Evolutionary conservation across 768 basidiomycete genomes (phyloP).

Genomic region (Fibroporia radiculosa): DNA sequence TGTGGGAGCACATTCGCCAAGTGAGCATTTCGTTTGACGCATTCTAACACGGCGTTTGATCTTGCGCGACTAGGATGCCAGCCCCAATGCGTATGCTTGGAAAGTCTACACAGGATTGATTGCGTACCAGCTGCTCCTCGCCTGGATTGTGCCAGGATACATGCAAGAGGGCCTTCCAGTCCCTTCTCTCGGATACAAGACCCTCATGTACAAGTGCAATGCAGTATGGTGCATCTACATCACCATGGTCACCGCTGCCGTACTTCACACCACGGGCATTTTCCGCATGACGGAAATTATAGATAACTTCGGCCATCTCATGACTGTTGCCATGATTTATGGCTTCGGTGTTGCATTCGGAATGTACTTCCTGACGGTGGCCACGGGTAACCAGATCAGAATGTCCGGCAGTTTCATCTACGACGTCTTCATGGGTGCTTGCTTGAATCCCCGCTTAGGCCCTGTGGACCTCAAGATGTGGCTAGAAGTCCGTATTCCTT

Average conservation of each 20-base stretch:
- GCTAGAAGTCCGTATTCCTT: conserved; percentile 94
- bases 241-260: conserved; percentile 67
- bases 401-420: conserved; percentile 96
- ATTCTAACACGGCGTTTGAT: neutral
- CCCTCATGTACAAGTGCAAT: conserved; percentile 95
- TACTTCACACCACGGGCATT: conserved; percentile 69
- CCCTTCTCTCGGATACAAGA: conserved; percentile 87
- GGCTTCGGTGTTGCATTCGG: conserved; percentile 77
- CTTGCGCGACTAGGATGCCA: conserved; percentile 63
- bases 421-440: conserved; percentile 95
- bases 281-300: conserved; percentile 94
- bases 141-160: conserved; percentile 86
- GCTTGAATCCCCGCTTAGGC: conserved; percentile 88
- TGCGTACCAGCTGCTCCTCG: conserved; percentile 83
- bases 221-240: conserved; percentile 79
- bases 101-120: conserved; percentile 87
- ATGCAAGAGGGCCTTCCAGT: conserved; percentile 94
- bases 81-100: conserved; percentile 83
- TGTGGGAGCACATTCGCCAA: conserved; percentile 80
- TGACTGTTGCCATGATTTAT: conserved; percentile 92
- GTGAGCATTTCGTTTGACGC: conserved; percentile 34
- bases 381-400: conserved; percentile 73
- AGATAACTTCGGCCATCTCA: conserved; percentile 91
- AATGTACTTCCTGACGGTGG: conserved; percentile 73
- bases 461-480: conserved; percentile 97